phyloP scores from a whole-genome alignment of 768 basidiomycete genomes.

The button mushroom (Agaricus bisporus) region DNA sequence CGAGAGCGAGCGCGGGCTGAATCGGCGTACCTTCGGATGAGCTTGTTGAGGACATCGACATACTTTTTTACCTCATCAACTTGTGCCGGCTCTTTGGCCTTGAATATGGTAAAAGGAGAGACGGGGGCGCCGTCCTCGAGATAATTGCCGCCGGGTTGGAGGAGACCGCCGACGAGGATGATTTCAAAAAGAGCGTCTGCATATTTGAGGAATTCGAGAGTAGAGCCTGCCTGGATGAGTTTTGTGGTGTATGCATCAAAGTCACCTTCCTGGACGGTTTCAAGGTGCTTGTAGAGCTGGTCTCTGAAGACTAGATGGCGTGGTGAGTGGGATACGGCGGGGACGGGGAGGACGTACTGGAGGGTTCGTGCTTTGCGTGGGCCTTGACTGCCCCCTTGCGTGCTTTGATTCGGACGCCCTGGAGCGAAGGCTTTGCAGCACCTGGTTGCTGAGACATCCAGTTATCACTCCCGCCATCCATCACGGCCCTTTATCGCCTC shows the following conservation, averaged over 20 bases:
- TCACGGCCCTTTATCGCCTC: background rate
- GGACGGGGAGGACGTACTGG: conserved; percentile 34
- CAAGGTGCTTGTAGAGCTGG: conserved; percentile 86
- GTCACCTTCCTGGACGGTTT: conserved; percentile 72
- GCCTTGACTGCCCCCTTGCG: conserved; percentile 92
- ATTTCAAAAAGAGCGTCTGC: conserved; percentile 95
- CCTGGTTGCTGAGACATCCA: conserved; percentile 91
- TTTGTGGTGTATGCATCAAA: conserved; percentile 80
- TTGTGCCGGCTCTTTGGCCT: conserved; percentile 71
- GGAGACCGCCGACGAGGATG: conserved; percentile 89
- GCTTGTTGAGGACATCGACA: conserved; percentile 90
- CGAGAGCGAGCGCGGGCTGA: conserved; percentile 7
- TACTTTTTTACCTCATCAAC: conserved; percentile 89
- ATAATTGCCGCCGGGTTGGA: conserved; percentile 93
- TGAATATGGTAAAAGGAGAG: conserved; percentile 86
- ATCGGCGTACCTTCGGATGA: conserved; percentile 75
- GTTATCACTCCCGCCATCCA: conserved; percentile 14
- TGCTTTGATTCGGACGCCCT: conserved; percentile 90
- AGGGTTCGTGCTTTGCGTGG: conserved; percentile 89
- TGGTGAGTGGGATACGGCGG: conserved; percentile 1
- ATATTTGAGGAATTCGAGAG: conserved; percentile 96
- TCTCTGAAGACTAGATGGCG: conserved; percentile 74
- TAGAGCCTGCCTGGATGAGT: conserved; percentile 86
- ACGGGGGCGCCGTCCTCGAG: conserved; percentile 81
- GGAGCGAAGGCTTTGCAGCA: conserved; percentile 82